These are phyloP conservation scores for Penicillium waksmanii DNA, from an alignment of 495 filamentous ascomycete species.

Conservation along the genomic window DNA sequence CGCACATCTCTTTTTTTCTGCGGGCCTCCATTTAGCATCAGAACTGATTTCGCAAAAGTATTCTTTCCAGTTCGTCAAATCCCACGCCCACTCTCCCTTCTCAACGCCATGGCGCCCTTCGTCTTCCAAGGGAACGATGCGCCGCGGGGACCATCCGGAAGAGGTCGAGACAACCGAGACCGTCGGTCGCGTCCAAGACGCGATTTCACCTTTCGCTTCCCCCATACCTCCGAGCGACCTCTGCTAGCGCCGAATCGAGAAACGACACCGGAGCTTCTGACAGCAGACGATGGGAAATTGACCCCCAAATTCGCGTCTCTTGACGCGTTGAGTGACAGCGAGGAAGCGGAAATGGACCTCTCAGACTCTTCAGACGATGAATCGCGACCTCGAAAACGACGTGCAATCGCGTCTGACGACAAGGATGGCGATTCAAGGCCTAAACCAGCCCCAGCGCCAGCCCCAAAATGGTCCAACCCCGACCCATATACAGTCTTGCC, in stretches of 20 bases:
- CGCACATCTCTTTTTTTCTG: constrained; percentile 2
- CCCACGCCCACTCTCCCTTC: background rate
- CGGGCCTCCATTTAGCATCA: background rate
- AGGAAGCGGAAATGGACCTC: constrained; percentile 70
- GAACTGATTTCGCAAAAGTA: background rate
- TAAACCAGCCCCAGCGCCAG: constrained; percentile 25
- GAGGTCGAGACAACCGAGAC: constrained; percentile 13
- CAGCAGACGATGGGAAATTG: constrained; percentile 31
- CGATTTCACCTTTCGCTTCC: constrained; percentile 52
- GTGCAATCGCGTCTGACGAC: constrained; percentile 53
- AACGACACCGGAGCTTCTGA: constrained; percentile 41
- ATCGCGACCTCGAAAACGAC: constrained; percentile 52
- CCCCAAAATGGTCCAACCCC: constrained; percentile 89
- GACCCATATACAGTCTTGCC: constrained; percentile 88
- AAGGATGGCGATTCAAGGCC: constrained; percentile 23
- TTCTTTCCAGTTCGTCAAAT: background rate
- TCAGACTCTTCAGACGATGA: constrained; percentile 52
- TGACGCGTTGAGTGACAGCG: constrained; percentile 71
- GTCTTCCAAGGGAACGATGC: constrained; percentile 43
- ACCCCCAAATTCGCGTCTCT: constrained; percentile 49
- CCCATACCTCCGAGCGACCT: constrained; percentile 49
- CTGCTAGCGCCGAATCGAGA: constrained; percentile 43
- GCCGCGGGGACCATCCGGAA: background rate
- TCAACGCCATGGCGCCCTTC: constrained; percentile 28
- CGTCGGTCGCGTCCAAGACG: constrained; percentile 33